Evolutionary conservation across 2,329 filamentous ascomycete species (phyloP).

Genomic region (Myriosclerotinia scirpicola): DNA sequence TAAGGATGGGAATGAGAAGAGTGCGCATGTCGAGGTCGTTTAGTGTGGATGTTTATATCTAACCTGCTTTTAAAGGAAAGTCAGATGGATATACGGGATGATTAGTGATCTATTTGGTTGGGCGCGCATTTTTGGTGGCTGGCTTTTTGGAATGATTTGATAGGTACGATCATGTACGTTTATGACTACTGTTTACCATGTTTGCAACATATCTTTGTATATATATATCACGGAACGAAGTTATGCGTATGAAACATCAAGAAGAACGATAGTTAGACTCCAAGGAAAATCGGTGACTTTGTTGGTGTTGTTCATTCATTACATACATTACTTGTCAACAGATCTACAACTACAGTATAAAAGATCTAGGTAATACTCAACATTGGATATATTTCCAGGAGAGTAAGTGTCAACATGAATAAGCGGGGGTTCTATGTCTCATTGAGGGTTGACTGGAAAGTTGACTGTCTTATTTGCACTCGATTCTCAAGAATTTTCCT

Average conservation of each 20-base stretch:
- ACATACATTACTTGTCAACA: not conserved
- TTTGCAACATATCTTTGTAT: too few relatives aligned
- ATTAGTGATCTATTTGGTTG: too few relatives aligned
- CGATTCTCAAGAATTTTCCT: not conserved
- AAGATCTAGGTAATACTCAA: too few relatives aligned
- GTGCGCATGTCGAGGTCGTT: slow-evolving; percentile 20
- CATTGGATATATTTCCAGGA: too few relatives aligned
- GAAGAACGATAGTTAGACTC: not conserved
- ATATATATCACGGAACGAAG: not conserved
- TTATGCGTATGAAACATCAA: slow-evolving; percentile 1
- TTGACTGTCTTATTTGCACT: too few relatives aligned
- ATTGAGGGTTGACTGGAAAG: too few relatives aligned
- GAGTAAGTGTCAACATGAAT: too few relatives aligned
- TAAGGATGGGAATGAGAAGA: slow-evolving; percentile 29
- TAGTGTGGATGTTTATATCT: not conserved
- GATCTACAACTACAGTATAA: too few relatives aligned
- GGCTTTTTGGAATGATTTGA: not conserved
- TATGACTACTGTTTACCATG: not conserved
- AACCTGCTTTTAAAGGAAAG: not conserved
- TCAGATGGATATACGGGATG: too few relatives aligned
- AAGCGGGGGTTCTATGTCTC: too few relatives aligned
- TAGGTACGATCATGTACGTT: not conserved
- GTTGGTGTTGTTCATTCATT: not conserved
- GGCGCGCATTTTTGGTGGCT: not conserved
- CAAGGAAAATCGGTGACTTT: not conserved